Evolutionary conservation across 345 rosid genomes (phyloP), one percentile per base, ranked within the genome.

Genomic region (Melastoma malabathricum): DNA sequence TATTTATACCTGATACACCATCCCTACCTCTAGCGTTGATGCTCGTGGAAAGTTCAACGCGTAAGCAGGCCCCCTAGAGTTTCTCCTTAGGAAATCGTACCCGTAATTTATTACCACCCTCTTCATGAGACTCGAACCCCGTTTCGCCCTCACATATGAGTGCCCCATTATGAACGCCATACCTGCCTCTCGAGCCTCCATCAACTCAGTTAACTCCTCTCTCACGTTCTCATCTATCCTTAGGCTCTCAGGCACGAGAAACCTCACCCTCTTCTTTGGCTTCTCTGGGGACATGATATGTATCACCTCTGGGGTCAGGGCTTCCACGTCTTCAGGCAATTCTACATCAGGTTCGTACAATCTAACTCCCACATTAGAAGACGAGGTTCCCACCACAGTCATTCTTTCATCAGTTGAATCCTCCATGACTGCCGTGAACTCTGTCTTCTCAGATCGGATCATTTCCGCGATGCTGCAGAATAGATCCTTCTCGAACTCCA

Each of bases 141-240:
- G 69, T 62, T 87, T 84, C 13, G 98, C 93, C 58, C 72, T 79
- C 59, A 92, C 82, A 22, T 92, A 82, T 0, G 81, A 77, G 52
- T 92, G 97, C 13, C 97, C 98, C 56, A 84, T 75, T 60, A 92
- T 87, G 52, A 79, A 84, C 12, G 97, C 93, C 80, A 92, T 73
- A 41, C 98, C 98, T 0, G 90, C 84, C 60, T 92, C 97, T 73
- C 98, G 73, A 1, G 97, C 97, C 59, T 84, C 93, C 72, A 68
- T 77, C 23, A 92, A 77, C 58, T 84, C 97, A 53, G 25, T 69
- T 64, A 92, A 47, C 80, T 92, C 98, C 56, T 73, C 84, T 49
- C 68, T 69, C 15, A 71, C 54, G 0, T 69, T 75, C 17, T 18
- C 59, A 22, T 76, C 72, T 5, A 80, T 68, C 39, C 44, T 64